Evolutionary conservation across 306 rosid species (phyloP), one percentile per base, ranked within the genome.

Genomic region (Quercus aquifolioides): DNA sequence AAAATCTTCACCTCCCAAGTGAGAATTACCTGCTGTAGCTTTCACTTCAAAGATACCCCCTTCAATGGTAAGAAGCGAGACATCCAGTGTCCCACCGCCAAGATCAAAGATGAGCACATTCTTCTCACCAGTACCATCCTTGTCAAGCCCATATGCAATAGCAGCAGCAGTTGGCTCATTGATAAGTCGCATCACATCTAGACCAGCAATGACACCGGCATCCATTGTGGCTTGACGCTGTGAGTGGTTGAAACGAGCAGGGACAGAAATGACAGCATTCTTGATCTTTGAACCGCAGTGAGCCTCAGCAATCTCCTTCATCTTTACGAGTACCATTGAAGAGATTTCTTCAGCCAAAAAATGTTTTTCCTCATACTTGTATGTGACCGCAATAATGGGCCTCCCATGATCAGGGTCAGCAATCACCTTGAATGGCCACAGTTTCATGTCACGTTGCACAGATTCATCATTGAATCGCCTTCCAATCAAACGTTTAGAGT

Each of bases 121-220:
- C 73, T 20, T 73, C 55, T 76, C 85, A 3, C 11, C 80, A 5
- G 65, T 9, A 35, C 57, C 57, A 33, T 84, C 81, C 77, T 81
- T 84, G 84, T 87, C 90, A n/a, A 87, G 86, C 2, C 90, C 87
- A 21, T 84, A 86, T n/a, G 90, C 87, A 76, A 81, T 85, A 26
- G 88, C 88, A 2, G 86, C 88, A 1, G 88, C 84, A 1, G 86
- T 85, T 33, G 88, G 84, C 52, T 85, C 86, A 30, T 85, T 85
- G 51, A 85, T 82, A 68, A 85, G 82, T 10, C 86, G 81, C 86
- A 82, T 71, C 21, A 85, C 88, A 43, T 85, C 79, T 18, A 85
- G 67, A 19, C 88, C 84, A 3, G 84, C 73, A 55, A 85, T 82
- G 3, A 76, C 79, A 15, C 86, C 88, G 0, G 88, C 86, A 30